Evolutionary conservation across 2,329 filamentous ascomycete genomes (phyloP), one percentile per base, ranked within the genome.

Genomic region (Sclerotiophoma versabilis): DNA sequence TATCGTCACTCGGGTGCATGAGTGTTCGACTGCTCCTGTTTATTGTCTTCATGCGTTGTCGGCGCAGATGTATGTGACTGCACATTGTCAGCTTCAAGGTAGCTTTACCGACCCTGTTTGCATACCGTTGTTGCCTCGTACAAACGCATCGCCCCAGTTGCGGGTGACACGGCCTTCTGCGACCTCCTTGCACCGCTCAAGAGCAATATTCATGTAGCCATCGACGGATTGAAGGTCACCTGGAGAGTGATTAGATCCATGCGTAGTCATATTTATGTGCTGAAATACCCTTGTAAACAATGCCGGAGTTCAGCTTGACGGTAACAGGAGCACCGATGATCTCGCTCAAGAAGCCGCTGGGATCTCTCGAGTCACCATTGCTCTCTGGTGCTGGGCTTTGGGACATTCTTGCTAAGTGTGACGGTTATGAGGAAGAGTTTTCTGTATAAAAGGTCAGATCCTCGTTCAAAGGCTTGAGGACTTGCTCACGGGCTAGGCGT

Each of bases 131-230:
- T 98, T 98, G 65, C 93, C 93, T 75, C 93, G 85, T 53, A 98
- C 90, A 75, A 98, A 98, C 5, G 93, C 92, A 81, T 98, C 93
- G 7, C 93, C 93, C 74, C 96, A 97, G 49, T 85, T 90, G 68
- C 91, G 85, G 68, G 90, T 85, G 77, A 93, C 86, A 61, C 87
- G 85, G 34, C 93, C 93, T 71, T 96, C 89, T 64, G 97, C 89
- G 66, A 88, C 92, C 78, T 99, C 95, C 62, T 91, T 88, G 17
- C 92, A 96, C 79, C 96, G 95, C 77, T 99, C 95, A 25, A 99
- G 85, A 11, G 95, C 93, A 74, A 99, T 97, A 79, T 99, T 99
- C 95, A 99, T 99, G 79, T 98, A 99, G 46, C 95, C 95, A 76
- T 99, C 95, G 43, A 99, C 93, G 0, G 93, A 96, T 75, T 98